Evolutionary conservation across 2,329 filamentous ascomycete genomes (phyloP), one percentile per base, ranked within the genome.

Genomic region (Metarhizium sp.): DNA sequence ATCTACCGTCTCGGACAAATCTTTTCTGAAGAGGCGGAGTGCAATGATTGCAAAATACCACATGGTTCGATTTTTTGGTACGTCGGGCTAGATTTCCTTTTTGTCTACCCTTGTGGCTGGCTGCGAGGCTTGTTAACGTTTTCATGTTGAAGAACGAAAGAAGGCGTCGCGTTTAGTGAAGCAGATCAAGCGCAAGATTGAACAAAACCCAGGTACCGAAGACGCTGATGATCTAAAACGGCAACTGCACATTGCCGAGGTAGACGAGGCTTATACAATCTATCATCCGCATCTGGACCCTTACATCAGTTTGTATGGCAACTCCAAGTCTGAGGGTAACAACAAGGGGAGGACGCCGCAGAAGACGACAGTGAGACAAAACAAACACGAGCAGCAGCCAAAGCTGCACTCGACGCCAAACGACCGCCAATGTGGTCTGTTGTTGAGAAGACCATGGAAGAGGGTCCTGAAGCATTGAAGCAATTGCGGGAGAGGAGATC

Each of bases 51-150:
- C 77, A 52, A 87, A 85, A 68, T 94, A 91, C 63, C 88, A 92
- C 68, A 92, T 90, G 81, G 82, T 92, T 52, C 78, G 89, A 32
- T 94, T 94, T 67, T 92, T 92, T 70, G 89, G 88, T 88, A 75
- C 11, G 61, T 18, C 16, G 42, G 7, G 42, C 6, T 11, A 4
- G 20, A 6, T 34, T 36, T 16, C 29, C 30, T 6, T 13, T 34
- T 11, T n/a, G 5, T 32, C 16, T 49, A 10, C 45, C 53, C 18
- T 40, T 25, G n/a, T 5, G 18, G n/a, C 43, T 55, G n/a, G 20
- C 43, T 55, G 25, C 58, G 58, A 61, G 55, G 49, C 43, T 53
- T 14, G 13, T 51, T 55, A 46, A 52, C 25, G 38, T 30, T 16
- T 30, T 20, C 8, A 7, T 40, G 14, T 20, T 25, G 10, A 59